Evolutionary conservation across 495 filamentous ascomycete species (phyloP).

Genomic region (Penicillium riverlandense): DNA sequence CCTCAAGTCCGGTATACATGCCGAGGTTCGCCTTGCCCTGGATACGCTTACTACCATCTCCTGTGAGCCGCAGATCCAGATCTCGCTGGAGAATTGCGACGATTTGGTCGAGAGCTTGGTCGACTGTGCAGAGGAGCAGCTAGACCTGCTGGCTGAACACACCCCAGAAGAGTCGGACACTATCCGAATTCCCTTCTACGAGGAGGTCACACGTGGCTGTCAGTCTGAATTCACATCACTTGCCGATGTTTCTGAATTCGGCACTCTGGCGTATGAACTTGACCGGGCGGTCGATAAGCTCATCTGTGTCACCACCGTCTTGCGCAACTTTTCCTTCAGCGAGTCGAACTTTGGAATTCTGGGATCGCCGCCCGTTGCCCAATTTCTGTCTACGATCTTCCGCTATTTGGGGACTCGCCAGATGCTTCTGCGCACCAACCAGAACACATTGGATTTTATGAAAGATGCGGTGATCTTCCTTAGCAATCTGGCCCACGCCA

Average conservation of each 20-base stretch:
- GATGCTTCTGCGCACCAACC: constrained; percentile 69
- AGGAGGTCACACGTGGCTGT: constrained; percentile 75
- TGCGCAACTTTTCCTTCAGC: constrained; percentile 86
- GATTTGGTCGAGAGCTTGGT: constrained; percentile 82
- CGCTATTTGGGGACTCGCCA: constrained; percentile 85
- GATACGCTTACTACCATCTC: constrained; percentile 75
- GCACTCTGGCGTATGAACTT: constrained; percentile 70
- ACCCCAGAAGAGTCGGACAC: constrained; percentile 77
- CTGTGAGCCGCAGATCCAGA: constrained; percentile 49
- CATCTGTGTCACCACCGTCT: constrained; percentile 83
- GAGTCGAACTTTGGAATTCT: constrained; percentile 67
- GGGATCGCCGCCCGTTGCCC: constrained; percentile 66
- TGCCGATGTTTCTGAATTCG: constrained; percentile 64
- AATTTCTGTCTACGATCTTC: constrained; percentile 74
- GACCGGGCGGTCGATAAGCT: constrained; percentile 81
- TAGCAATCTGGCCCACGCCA: constrained; percentile 73
- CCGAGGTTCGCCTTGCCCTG: constrained; percentile 79
- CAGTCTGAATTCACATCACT: constrained; percentile 62
- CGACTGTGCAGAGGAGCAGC: constrained; percentile 84
- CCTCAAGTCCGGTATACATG: constrained; percentile 84
- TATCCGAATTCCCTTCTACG: constrained; percentile 74
- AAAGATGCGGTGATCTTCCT: constrained; percentile 87
- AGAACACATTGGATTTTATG: constrained; percentile 89
- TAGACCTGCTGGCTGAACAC: constrained; percentile 71
- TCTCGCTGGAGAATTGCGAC: constrained; percentile 70